Conservation (phyloP, 2,329 filamentous ascomycete genomes). For the Pestalotiopsis sp. region DNA sequence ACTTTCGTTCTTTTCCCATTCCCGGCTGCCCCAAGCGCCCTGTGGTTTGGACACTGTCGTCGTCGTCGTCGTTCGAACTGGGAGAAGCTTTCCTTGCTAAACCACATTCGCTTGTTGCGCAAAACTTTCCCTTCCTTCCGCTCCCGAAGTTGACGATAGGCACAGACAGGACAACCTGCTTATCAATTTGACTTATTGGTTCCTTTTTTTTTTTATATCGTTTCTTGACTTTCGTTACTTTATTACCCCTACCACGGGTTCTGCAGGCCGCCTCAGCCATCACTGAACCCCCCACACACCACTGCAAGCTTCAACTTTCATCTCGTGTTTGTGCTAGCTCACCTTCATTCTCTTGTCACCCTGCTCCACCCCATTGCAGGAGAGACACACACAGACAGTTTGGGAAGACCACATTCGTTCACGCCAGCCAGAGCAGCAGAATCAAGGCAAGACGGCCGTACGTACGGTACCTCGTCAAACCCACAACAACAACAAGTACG, state of each 20-base stretch:
- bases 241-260: background rate
- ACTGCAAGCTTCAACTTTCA: conserved; percentile 1
- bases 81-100: background rate
- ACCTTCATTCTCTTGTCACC: background rate
- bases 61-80: background rate
- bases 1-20: background rate
- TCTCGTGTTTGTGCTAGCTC: conserved; percentile 13
- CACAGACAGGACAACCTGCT: background rate
- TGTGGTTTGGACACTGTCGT: background rate
- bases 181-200: background rate
- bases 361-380: conserved; percentile 10
- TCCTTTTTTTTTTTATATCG: background rate
- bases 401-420: background rate
- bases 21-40: background rate
- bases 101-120: background rate
- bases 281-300: conserved; percentile 3
- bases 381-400: conserved; percentile 2
- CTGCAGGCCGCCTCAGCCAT: background rate
- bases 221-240: background rate
- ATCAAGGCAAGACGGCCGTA: background rate
- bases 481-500: background rate
- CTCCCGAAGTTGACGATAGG: too few species aligned
- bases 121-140: background rate
- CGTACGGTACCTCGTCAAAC: background rate
- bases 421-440: background rate